A percentile compares a stretch with the other conserved stretches of the same genome.
Evolutionary conservation across 208 protist genomes (phyloP).

Genomic region (Leishmania lainsoni): DNA sequence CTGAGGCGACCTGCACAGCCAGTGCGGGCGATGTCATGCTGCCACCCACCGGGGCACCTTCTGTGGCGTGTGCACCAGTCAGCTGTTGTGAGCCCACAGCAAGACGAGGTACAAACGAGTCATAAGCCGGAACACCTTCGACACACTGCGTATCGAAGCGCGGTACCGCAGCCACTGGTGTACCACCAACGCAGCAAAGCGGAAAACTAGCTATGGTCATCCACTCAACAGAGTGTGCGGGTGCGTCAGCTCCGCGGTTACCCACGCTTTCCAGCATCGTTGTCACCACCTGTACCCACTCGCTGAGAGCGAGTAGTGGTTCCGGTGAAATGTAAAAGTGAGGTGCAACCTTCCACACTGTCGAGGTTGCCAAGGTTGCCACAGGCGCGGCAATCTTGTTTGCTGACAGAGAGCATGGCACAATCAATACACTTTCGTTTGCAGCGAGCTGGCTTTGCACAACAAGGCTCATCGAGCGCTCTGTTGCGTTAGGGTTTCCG

Average conservation of each 20-base stretch:
- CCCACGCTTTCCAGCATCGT: neutral
- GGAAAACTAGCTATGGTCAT: conserved; percentile 13
- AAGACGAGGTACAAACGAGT: conserved; percentile 27
- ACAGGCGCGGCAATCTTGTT: neutral
- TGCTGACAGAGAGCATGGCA: neutral
- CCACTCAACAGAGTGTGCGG: conserved; percentile 8
- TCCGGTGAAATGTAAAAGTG: conserved; percentile 11
- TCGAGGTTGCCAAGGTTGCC: neutral
- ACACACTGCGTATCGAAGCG: conserved; percentile 21
- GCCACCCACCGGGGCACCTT: neutral
- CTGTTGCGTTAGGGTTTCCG: neutral
- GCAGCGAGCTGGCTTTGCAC: conserved; percentile 11
- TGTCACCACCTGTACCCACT: conserved; percentile 8
- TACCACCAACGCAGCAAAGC: conserved; percentile 6
- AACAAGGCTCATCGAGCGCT: neutral
- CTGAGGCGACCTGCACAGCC: neutral
- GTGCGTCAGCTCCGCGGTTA: neutral
- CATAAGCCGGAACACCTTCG: conserved; percentile 10
- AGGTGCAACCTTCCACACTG: neutral
- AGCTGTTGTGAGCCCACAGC: neutral
- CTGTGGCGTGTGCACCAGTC: neutral
- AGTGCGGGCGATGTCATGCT: too few species aligned
- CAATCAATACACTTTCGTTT: conserved; percentile 22
- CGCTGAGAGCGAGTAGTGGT: conserved; percentile 6
- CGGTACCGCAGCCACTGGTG: conserved; percentile 11